Conservation (phyloP, 2,329 filamentous ascomycete genomes). For the Aspergillus sp. region DNA sequence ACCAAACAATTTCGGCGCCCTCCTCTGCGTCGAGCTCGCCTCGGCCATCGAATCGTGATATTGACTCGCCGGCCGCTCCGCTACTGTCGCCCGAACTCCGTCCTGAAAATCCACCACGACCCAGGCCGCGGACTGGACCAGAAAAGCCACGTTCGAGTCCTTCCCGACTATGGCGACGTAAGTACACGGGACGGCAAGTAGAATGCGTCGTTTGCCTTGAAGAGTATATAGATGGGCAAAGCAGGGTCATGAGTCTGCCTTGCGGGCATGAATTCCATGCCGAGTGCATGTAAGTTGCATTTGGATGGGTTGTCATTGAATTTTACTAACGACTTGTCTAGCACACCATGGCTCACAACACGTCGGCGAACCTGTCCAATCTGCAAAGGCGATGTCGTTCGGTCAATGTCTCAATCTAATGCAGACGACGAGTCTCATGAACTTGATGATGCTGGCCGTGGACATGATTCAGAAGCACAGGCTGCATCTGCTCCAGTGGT, state of each 20-base stretch:
- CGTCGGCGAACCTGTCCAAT: slow-evolving; percentile 95
- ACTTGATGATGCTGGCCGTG: not conserved
- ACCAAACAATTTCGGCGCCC: slow-evolving; percentile 69
- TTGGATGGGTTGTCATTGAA: not conserved
- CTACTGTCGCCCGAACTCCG: slow-evolving; percentile 48
- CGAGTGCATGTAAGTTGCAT: slow-evolving; percentile 83
- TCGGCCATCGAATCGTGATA: slow-evolving; percentile 56
- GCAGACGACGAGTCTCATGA: not conserved
- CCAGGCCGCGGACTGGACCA: slow-evolving; percentile 29
- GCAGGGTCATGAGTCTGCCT: slow-evolving; percentile 90
- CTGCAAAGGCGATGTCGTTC: slow-evolving; percentile 93
- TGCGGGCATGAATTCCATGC: slow-evolving; percentile 97
- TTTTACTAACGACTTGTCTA: slow-evolving; percentile 33
- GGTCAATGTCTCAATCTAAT: slow-evolving; percentile 46
- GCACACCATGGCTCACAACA: slow-evolving; percentile 94
- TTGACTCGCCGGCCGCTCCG: slow-evolving; percentile 69
- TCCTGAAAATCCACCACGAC: slow-evolving; percentile 22
- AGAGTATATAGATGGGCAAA: slow-evolving; percentile 91
- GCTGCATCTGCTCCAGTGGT: slow-evolving; percentile 47
- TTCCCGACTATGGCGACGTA: slow-evolving; percentile 43
- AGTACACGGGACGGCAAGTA: slow-evolving; percentile 60
- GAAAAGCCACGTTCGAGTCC: slow-evolving; percentile 18
- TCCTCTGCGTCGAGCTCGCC: slow-evolving; percentile 51
- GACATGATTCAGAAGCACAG: slow-evolving; percentile 36
- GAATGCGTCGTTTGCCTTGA: slow-evolving; percentile 97